Conservation (phyloP, 2,329 filamentous ascomycete species). For the Fusarium beomiforme region DNA sequence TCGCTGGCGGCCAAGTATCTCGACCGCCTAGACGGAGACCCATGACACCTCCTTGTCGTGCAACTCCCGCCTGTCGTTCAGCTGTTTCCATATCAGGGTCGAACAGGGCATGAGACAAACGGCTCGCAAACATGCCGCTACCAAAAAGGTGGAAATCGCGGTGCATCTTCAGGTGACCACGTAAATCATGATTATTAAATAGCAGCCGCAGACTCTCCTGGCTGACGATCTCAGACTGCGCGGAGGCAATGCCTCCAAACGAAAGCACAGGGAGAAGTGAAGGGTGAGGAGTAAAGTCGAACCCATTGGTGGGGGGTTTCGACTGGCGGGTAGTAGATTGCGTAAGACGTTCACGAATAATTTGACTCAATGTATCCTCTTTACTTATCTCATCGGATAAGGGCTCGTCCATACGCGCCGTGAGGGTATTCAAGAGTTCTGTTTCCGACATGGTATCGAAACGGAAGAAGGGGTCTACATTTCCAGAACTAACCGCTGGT, state of each 20-base stretch:
- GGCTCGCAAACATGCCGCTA: constrained; percentile 83
- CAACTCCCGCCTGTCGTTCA: constrained; percentile 75
- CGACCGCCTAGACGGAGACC: constrained; percentile 84
- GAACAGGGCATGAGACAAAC: constrained; percentile 85
- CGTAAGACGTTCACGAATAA: constrained; percentile 55
- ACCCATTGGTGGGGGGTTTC: constrained; percentile 23
- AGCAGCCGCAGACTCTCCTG: constrained; percentile 78
- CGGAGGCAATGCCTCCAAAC: constrained; percentile 76
- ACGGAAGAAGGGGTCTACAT: constrained; percentile 59
- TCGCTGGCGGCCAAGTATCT: constrained; percentile 91
- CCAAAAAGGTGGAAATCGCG: constrained; percentile 85
- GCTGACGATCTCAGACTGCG: constrained; percentile 82
- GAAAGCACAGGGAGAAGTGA: constrained; percentile 75
- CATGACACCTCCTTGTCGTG: constrained; percentile 76
- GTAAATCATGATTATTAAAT: constrained; percentile 77
- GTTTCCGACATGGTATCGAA: constrained; percentile 35
- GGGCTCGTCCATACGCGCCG: constrained; percentile 42
- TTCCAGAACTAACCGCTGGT: background rate
- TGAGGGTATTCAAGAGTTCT: constrained; percentile 43
- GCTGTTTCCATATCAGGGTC: constrained; percentile 83
- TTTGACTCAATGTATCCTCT: constrained; percentile 51
- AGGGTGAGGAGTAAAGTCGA: constrained; percentile 62
- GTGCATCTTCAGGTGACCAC: constrained; percentile 78
- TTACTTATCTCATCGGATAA: constrained; percentile 31
- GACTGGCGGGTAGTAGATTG: constrained; percentile 43